These are phyloP conservation scores for Penicillium macrosclerotiorum DNA, from an alignment of 495 filamentous ascomycete species.

Conservation along the genomic window DNA sequence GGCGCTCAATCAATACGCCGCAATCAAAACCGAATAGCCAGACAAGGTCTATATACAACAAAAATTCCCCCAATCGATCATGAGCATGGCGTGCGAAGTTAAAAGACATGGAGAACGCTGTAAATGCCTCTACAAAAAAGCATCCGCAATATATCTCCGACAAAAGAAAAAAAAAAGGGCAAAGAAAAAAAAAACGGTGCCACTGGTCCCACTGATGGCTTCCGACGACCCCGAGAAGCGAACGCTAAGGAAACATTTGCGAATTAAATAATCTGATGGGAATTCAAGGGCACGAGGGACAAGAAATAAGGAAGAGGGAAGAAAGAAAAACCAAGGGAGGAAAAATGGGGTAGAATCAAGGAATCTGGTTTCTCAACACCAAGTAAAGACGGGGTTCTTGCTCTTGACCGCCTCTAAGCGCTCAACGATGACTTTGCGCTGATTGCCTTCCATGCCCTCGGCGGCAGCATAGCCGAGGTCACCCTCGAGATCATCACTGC, in stretches of 20 bases:
- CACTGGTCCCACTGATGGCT: not conserved
- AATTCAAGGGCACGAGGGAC: conserved; percentile 17
- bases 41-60: conserved; percentile 35
- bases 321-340: not conserved
- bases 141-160: conserved; percentile 11
- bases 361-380: conserved; percentile 64
- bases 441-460: conserved; percentile 85
- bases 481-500: conserved; percentile 79
- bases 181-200: not conserved
- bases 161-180: conserved; percentile 4
- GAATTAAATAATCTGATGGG: conserved; percentile 20
- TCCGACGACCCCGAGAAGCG: conserved; percentile 1
- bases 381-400: conserved; percentile 94
- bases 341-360: not conserved
- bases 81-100: conserved; percentile 20
- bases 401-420: conserved; percentile 91
- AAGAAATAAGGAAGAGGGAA: conserved; percentile 8
- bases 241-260: conserved; percentile 19
- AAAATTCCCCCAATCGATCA: conserved; percentile 27
- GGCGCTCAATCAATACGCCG: conserved; percentile 32
- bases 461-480: conserved; percentile 93
- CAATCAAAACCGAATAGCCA: conserved; percentile 24
- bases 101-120: not conserved
- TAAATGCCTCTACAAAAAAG: conserved; percentile 4
- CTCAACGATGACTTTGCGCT: conserved; percentile 94